phyloP scores from a whole-genome alignment of 2,329 filamentous ascomycete species.

The Aspergillus proliferans region DNA sequence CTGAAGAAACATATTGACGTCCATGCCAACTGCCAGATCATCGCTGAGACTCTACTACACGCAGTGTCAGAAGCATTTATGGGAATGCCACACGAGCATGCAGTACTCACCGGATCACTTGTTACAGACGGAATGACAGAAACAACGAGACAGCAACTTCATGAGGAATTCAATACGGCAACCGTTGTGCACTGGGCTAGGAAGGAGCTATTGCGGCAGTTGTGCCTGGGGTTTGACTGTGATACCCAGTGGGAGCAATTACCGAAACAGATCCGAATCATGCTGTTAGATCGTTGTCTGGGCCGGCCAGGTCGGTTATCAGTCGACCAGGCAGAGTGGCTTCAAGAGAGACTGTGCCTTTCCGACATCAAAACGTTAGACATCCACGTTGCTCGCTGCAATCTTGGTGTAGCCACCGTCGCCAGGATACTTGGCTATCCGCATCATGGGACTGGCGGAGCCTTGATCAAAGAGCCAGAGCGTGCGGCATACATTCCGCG shows the following conservation, averaged over 20 bases:
- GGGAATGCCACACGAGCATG: conserved; percentile 33
- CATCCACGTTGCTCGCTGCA: conserved; percentile 44
- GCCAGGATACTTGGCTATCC: conserved; percentile 28
- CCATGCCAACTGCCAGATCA: conserved; percentile 31
- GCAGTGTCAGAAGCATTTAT: conserved; percentile 30
- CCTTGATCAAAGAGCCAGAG: conserved; percentile 18
- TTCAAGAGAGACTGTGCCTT: conserved; percentile 35
- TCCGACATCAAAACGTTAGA: conserved; percentile 33
- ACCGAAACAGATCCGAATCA: conserved; percentile 40
- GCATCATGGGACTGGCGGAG: conserved; percentile 20
- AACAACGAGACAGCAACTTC: conserved; percentile 28
- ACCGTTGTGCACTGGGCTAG: conserved; percentile 37
- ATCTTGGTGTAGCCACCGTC: conserved; percentile 40
- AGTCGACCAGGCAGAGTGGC: conserved; percentile 38
- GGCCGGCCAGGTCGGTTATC: conserved; percentile 39
- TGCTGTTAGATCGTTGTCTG: conserved; percentile 42
- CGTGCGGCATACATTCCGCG: conserved; percentile 24
- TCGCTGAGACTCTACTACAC: conserved; percentile 35
- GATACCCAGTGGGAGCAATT: conserved; percentile 49
- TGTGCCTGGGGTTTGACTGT: conserved; percentile 45
- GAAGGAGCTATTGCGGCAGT: conserved; percentile 42
- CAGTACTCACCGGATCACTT: conserved; percentile 28
- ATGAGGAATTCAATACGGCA: conserved; percentile 31
- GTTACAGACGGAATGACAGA: conserved; percentile 28
- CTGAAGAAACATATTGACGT: conserved; percentile 27